Evolutionary conservation across 2,329 filamentous ascomycete species (phyloP).

Genomic region (Chlorencoelia australis): DNA sequence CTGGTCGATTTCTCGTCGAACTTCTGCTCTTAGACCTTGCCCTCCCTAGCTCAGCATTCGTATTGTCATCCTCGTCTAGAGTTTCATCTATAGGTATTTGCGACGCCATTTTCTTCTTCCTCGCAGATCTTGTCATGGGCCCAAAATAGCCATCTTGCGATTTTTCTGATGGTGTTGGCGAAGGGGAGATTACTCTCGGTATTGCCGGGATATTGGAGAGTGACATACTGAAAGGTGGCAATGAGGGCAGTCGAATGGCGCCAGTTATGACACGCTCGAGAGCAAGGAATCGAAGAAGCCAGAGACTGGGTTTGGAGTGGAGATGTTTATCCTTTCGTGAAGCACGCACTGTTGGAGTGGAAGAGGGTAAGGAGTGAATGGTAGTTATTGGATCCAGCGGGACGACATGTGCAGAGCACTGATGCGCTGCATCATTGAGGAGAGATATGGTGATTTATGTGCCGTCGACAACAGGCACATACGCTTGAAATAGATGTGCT

Average conservation of each 20-base stretch:
- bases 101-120: conserved; percentile 45
- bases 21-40: conserved; percentile 26
- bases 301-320: conserved; percentile 35
- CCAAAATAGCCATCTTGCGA: conserved; percentile 53
- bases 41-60: conserved; percentile 21
- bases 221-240: conserved; percentile 46
- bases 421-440: conserved; percentile 47
- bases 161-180: conserved; percentile 59
- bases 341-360: conserved; percentile 26
- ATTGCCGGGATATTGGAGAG: conserved; percentile 55
- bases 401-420: conserved; percentile 39
- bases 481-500: conserved; percentile 5
- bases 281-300: conserved; percentile 38
- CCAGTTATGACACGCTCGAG: conserved; percentile 45
- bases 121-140: conserved; percentile 67
- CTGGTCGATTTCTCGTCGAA: conserved; percentile 34
- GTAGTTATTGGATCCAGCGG: conserved; percentile 47
- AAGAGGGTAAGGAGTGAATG: conserved; percentile 18
- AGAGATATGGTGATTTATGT: conserved; percentile 24
- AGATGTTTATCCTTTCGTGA: conserved; percentile 44
- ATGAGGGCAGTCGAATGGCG: conserved; percentile 42
- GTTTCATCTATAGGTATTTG: conserved; percentile 48
- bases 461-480: conserved; percentile 26
- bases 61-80: conserved; percentile 33
- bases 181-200: conserved; percentile 83